Base-by-base conservation (phyloP, 768 basidiomycete species). In the Strobilomyces dryophilus region DNA sequence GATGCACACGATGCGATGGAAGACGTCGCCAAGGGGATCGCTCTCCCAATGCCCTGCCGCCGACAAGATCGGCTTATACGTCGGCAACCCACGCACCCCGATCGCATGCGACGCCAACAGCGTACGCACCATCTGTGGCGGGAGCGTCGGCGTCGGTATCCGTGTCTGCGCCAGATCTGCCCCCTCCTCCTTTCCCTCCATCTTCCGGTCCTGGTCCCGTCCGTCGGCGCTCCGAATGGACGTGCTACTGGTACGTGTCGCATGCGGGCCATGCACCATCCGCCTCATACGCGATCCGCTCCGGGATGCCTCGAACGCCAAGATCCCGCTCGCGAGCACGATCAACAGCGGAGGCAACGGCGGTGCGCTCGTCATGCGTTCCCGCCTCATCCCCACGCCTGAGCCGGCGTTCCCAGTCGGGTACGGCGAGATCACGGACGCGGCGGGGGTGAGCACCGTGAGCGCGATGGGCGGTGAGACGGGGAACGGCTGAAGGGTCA, bases 1-100 rank as follows among this genome's bases (percentile, higher is more conserved):
- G 41, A 70, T 65, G 24, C 77, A 76, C 3, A 78, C 57, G 44
- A 81, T 70, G 43, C 70, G 73, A 46, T 73, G 67, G 47, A 79
- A 76, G 8, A 71, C 58, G 17, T 73, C 66, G 15, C 69, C 70
- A 27, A 71, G 63, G 8, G 64, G 60, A 8, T 72, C 62, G n/a
- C 55, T 59, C 12, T 61, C 61, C 54, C 65, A 68, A 7, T 53
- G 48, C 3, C 67, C 61, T 17, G 52, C 57, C 47, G 50, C 42
- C 26, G 59, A 51, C 40, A 66, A 41, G n/a, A 2, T 8, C 0
- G 68, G 66, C 9, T 8, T 14, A 39, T 64, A 31, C 11, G 53
- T 31, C 1, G 55, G 49, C 1, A 57, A 48, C 5, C 65, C 64
- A 0, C 59, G 57, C 8, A 70, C 65, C 26, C 56, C 53, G 6